Evolutionary conservation across 148 eudicot species (phyloP), one percentile per base, ranked within the genome.

Genomic region (Salicornia ramosissima): DNA sequence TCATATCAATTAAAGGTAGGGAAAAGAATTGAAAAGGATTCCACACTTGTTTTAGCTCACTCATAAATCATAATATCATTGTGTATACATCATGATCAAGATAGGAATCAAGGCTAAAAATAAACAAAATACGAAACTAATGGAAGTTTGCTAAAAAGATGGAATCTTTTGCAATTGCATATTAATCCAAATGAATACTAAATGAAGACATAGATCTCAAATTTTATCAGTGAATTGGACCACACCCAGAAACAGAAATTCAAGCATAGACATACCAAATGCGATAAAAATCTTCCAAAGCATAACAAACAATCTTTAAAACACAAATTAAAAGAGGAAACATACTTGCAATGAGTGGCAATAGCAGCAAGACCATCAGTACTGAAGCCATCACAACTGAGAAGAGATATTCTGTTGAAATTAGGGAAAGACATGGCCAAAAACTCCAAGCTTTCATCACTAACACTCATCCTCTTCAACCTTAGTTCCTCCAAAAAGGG

Each of bases 331-430:
- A 14, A 52, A 68, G 1, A 26, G 0, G 67, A 53, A 45, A 19
- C 80, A 67, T 81, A 91, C 97, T 82, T 91, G 95, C 97, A 91
- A 75, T 87, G 80, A 70, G 90, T 80, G 55, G 95, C 92, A 77
- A 91, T 75, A 33, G 86, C 75, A 62, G 86, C 83, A 52, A 91
- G 92, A 19, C 97, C 97, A 79, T 84, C 73, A 72, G 91, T 87
- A 57, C 80, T 87, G 71, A 91, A 91, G 29, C 97, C 97, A 75
- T 91, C 96, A 80, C 97, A 91, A 59, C 90, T 87, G 51, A 76
- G 79, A 58, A 91, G 82, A 6, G 91, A 85, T 64, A 91, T 74
- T 52, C 86, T 80, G 82, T 79, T 84, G 70, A 91, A 91, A 70
- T 70, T 74, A 2, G 79, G 76, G 39, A 89, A 89, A 15, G 80